Percentiles rank a stretch among this genome's conserved stretches.
phyloP scores from a whole-genome alignment of 192 early-diverging fungal species.

The Rhizophagus sp. region DNA sequence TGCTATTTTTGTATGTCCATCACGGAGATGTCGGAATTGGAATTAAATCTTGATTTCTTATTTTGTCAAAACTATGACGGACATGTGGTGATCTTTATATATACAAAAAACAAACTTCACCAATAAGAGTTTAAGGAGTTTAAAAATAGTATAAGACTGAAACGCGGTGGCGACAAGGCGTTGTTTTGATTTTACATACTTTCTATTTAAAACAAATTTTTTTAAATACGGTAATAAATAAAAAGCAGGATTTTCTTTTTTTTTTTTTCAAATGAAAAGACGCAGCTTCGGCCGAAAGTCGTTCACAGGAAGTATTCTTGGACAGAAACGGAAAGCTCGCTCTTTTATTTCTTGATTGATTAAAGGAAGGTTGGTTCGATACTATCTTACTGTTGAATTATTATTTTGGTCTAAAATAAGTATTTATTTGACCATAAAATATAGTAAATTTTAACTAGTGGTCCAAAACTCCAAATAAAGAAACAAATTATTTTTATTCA shows the following conservation, averaged over 20 bases:
- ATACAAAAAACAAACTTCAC: background rate
- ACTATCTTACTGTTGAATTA: background rate
- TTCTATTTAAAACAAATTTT: no score
- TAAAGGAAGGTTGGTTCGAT: background rate
- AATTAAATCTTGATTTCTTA: no score
- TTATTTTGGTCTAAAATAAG: background rate
- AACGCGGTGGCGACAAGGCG: no score
- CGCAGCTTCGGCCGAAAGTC: background rate
- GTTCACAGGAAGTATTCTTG: background rate
- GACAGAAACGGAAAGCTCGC: no score
- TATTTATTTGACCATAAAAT: background rate
- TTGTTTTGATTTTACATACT: no score
- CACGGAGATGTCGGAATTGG: no score
- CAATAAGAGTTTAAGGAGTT: background rate
- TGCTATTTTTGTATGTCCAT: no score
- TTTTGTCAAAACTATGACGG: background rate
- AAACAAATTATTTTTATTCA: no score
- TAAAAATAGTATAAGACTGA: background rate
- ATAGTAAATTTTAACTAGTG: no score
- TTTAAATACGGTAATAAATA: background rate
- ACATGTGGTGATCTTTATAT: background rate
- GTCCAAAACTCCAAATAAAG: no score
- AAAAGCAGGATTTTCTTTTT: background rate
- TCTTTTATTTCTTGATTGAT: no score
- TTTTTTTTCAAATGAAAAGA: background rate